phyloP scores from a whole-genome alignment of 331 rosid species.

The Stylosanthes scabra region DNA sequence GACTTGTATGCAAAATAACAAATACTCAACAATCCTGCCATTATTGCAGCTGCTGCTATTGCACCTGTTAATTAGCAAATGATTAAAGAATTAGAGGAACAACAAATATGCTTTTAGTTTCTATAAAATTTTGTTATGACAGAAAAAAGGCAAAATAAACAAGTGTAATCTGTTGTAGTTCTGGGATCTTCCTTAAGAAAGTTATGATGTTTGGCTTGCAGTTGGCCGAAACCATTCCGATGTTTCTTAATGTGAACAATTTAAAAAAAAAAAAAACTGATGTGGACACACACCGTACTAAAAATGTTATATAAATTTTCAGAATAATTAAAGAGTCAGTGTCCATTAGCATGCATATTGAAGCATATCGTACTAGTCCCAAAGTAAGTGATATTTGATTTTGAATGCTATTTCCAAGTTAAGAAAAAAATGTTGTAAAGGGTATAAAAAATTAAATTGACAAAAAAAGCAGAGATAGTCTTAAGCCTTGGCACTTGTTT shows the following conservation, averaged over 20 bases:
- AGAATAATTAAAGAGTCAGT: neutral
- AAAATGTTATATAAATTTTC: neutral
- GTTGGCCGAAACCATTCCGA: neutral
- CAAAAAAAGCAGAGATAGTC: too few relatives aligned
- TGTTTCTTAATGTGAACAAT: neutral
- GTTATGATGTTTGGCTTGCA: neutral
- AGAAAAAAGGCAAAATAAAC: neutral
- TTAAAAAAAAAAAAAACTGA: neutral
- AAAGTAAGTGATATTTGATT: too few relatives aligned
- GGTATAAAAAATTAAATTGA: neutral
- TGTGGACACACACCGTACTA: too few relatives aligned
- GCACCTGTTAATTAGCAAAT: neutral
- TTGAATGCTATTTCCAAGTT: neutral
- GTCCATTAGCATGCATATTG: neutral
- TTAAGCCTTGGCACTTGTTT: too few relatives aligned
- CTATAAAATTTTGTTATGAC: neutral
- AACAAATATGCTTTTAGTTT: neutral
- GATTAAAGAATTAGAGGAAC: neutral
- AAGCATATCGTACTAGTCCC: too few relatives aligned
- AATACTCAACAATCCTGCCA: neutral
- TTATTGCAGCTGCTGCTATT: neutral
- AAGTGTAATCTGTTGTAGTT: neutral
- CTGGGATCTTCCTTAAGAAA: neutral
- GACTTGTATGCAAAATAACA: neutral
- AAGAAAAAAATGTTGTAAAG: too few relatives aligned